These are phyloP conservation scores for Penicillium sp. DNA, from an alignment of 2,329 filamentous ascomycete genomes.

Conservation along the genomic window DNA sequence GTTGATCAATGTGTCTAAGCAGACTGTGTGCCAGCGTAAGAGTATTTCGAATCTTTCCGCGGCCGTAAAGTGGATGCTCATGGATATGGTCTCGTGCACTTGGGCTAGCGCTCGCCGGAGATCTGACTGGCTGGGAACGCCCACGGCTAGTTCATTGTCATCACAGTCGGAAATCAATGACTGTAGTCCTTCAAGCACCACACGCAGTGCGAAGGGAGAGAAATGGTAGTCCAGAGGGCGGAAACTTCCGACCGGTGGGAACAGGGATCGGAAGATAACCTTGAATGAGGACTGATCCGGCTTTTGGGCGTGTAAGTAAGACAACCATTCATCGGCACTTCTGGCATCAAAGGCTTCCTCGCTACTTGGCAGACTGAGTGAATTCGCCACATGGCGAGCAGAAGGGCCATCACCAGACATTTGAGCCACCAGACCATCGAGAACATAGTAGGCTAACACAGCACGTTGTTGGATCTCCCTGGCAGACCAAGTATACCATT, in stretches of 20 bases:
- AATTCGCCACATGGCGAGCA: constrained; percentile 45
- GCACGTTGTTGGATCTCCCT: constrained; percentile 48
- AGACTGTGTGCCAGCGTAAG: constrained; percentile 48
- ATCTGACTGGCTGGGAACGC: constrained; percentile 42
- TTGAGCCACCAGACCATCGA: constrained; percentile 48
- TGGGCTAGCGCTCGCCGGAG: constrained; percentile 42
- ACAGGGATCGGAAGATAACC: constrained; percentile 42
- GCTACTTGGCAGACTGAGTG: constrained; percentile 41
- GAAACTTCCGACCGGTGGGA: constrained; percentile 34
- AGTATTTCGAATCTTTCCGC: constrained; percentile 43
- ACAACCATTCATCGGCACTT: constrained; percentile 44
- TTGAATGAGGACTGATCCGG: constrained; percentile 40
- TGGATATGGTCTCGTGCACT: constrained; percentile 41
- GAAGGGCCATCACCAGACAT: constrained; percentile 46
- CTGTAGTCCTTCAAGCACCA: constrained; percentile 47
- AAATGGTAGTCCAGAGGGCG: constrained; percentile 34
- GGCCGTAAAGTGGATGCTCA: constrained; percentile 37
- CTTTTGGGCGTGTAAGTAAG: constrained; percentile 34
- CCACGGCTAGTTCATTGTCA: constrained; percentile 40
- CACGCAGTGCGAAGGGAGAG: constrained; percentile 44
- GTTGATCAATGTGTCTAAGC: constrained; percentile 44
- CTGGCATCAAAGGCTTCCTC: constrained; percentile 44
- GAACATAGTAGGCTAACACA: constrained; percentile 46
- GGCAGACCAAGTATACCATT: constrained; percentile 46
- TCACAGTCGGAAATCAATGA: constrained; percentile 45